These are phyloP conservation scores for Echeveria elegans DNA, from an alignment of 164 flowering plant genomes.

Conservation along the genomic window DNA sequence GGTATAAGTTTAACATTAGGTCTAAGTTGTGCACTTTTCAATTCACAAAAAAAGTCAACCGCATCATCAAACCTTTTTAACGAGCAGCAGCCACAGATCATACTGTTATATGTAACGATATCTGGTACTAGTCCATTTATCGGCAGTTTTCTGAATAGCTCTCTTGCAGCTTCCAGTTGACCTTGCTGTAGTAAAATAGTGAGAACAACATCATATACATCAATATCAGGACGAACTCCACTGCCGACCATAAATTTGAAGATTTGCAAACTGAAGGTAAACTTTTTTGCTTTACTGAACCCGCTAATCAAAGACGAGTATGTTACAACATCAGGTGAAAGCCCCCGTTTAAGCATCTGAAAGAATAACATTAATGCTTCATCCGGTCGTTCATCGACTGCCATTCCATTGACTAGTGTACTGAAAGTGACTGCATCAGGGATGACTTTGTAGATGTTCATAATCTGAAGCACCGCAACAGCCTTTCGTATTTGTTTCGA, in stretches of 20 bases:
- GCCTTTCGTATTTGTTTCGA: slow-evolving; percentile 20
- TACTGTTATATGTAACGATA: slow-evolving; percentile 42
- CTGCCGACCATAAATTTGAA: slow-evolving; percentile 27
- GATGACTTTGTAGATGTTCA: slow-evolving; percentile 14
- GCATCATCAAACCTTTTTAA: slow-evolving; percentile 27
- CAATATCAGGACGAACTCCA: slow-evolving; percentile 33
- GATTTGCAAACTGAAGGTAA: slow-evolving; percentile 18
- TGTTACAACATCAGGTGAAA: slow-evolving; percentile 27
- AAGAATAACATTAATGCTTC: slow-evolving; percentile 34
- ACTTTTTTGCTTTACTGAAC: slow-evolving; percentile 26
- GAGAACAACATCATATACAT: slow-evolving; percentile 35
- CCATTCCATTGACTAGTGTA: slow-evolving; percentile 22
- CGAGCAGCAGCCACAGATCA: slow-evolving; percentile 42
- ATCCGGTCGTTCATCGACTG: slow-evolving; percentile 17
- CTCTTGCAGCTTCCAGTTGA: slow-evolving; percentile 15
- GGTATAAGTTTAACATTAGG: slow-evolving; percentile 30
- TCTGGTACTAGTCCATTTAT: slow-evolving; percentile 29
- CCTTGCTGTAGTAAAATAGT: slow-evolving; percentile 24
- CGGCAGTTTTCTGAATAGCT: slow-evolving; percentile 18
- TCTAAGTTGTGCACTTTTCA: slow-evolving; percentile 15
- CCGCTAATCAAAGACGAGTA: slow-evolving; percentile 40
- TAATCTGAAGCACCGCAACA: slow-evolving; percentile 22
- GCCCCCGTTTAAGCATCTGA: slow-evolving; percentile 36
- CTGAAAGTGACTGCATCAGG: slow-evolving; percentile 41
- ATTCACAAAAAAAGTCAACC: slow-evolving; percentile 18